phyloP scores from a whole-genome alignment of 257 asterid species.

The Nyctanthes arbortristis region DNA sequence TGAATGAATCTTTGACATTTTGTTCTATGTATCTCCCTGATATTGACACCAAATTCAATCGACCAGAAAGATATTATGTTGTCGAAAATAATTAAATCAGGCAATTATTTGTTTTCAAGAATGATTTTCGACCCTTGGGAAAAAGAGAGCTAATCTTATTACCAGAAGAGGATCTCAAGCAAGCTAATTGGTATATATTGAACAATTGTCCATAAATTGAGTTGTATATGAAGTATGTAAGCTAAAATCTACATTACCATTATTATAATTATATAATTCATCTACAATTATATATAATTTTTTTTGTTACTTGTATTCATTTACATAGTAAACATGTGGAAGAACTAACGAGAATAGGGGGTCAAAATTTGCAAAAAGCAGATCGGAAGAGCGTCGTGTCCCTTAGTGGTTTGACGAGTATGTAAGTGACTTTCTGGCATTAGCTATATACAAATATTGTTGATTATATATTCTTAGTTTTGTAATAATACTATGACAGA shows the following conservation, averaged over 20 bases:
- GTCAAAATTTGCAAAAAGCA: neutral
- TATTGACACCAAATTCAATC: neutral
- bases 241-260: neutral
- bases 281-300: no score
- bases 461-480: no score
- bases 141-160: no score
- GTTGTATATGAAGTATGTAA: neutral
- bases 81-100: no score
- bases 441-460: no score
- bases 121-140: neutral
- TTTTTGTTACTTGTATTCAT: no score
- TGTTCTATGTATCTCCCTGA: neutral
- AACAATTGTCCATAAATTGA: neutral
- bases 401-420: neutral
- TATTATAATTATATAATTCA: no score
- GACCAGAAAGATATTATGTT: neutral
- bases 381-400: neutral
- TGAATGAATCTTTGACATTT: neutral
- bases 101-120: neutral
- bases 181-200: neutral
- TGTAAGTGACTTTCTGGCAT: no score
- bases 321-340: neutral
- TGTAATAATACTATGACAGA: neutral
- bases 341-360: neutral
- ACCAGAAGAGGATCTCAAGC: neutral